Base-by-base conservation (phyloP, 1,139 yeast species). In the Suhomyces ambrosiae region DNA sequence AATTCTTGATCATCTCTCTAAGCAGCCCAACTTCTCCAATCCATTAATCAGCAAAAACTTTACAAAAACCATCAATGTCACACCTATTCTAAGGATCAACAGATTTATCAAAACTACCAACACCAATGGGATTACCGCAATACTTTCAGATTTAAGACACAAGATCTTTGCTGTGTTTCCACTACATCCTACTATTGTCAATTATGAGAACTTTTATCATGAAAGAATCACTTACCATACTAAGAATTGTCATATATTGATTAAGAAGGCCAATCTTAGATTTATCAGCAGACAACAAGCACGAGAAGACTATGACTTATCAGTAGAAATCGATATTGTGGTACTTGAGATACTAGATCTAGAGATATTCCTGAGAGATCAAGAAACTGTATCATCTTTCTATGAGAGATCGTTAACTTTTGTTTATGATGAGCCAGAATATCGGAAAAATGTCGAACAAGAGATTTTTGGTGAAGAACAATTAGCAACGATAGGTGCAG, bases 171-270 rank as follows among this genome's bases (percentile, higher is more conserved):
- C 60, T 0, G 42, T 48, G 3, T 61, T 70, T 38, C 63, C 63
- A 2, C 57, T 52, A 31, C 44, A 52, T 6, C 53, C 60, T 2
- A 57, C 70, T 1, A 53, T 65, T 1, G 48, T 54, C 7, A 31
- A 45, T 15, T 69, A 65, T 44, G 74, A 69, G 41, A 48, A 48
- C 25, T 42, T 40, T 10, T 53, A 65, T 38, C 48, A 56, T 17
- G 67, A 63, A 33, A 45, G 73, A 26, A 53, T 68, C 29, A 67
- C 74, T 1, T 60, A 44, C 35, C 48, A 54, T 16, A 64, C 71
- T 0, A 31, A 41, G 5, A 54, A 63, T 17, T 47, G 54, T 28
- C 43, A 61, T 14, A 51, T 70, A 14, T 30, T 49, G 7, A 40
- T 69, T 14, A 55, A 48, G 8, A 35, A 50, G 15, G 69, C 68